These are phyloP conservation scores for Kluyveromyces starmeri DNA, from an alignment of 805 yeast species.

Conservation along the genomic window DNA sequence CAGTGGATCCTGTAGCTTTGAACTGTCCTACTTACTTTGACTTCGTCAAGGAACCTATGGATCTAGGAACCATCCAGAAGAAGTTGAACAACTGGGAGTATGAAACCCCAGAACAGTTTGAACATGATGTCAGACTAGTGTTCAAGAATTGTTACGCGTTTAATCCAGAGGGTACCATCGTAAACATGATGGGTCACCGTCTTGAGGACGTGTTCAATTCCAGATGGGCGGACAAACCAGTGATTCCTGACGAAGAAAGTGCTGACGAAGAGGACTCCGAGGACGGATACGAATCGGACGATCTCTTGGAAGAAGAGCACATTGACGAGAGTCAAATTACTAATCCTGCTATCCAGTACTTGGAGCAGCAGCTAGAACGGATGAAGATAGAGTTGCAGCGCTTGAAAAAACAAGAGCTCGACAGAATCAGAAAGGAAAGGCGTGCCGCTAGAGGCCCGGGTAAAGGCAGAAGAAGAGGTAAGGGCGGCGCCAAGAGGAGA, in stretches of 20 bases:
- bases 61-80: constrained; percentile 71
- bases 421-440: constrained; percentile 56
- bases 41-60: constrained; percentile 89
- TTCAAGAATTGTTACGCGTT: constrained; percentile 84
- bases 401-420: constrained; percentile 70
- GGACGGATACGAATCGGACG: constrained; percentile 32
- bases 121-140: constrained; percentile 69
- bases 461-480: constrained; percentile 33
- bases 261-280: constrained; percentile 34
- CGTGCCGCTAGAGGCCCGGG: constrained; percentile 27
- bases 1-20: constrained; percentile 92
- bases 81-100: constrained; percentile 82
- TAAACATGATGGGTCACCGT: constrained; percentile 89
- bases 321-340: constrained; percentile 56
- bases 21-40: constrained; percentile 87
- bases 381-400: constrained; percentile 80
- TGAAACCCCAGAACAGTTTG: constrained; percentile 82
- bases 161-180: constrained; percentile 96
- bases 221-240: constrained; percentile 81
- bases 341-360: constrained; percentile 81
- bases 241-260: constrained; percentile 42
- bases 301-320: constrained; percentile 41
- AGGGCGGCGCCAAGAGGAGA: constrained; percentile 34
- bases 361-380: constrained; percentile 77
- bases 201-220: constrained; percentile 79